phyloP scores from a whole-genome alignment of 345 rosid genomes.

The Isatis tinctoria region DNA sequence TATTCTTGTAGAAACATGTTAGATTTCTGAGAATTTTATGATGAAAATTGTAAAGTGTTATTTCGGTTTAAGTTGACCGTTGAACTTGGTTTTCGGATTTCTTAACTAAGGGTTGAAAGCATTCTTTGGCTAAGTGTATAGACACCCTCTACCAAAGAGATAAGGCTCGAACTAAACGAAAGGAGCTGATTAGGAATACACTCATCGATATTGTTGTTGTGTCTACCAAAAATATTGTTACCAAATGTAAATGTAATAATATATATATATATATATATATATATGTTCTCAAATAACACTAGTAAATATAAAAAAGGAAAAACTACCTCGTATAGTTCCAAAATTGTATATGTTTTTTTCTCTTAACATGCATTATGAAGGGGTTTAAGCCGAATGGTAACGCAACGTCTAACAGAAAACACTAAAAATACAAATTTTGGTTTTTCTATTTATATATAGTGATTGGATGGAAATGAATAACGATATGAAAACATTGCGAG shows the following conservation, averaged over 20 bases:
- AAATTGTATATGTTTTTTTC: no score
- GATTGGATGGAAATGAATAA: not conserved
- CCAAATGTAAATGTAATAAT: not conserved
- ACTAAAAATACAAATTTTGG: not conserved
- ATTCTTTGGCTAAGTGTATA: not conserved
- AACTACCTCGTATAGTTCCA: no score
- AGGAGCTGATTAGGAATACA: not conserved
- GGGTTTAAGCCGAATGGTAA: not conserved
- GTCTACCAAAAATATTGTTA: not conserved
- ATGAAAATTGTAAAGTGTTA: not conserved
- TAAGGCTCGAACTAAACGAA: not conserved
- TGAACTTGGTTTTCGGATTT: not conserved
- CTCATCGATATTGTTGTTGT: not conserved
- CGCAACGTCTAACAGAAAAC: not conserved
- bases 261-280: not conserved
- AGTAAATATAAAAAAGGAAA: not conserved
- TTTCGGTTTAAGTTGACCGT: not conserved
- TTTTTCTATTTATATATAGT: not conserved
- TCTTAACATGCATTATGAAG: not conserved
- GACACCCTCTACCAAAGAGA: not conserved
- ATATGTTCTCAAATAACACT: not conserved
- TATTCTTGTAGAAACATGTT: not conserved
- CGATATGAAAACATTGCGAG: conserved; percentile 15
- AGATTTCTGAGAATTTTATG: not conserved
- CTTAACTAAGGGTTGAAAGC: not conserved